Conservation (phyloP, 106 monocot genomes). For the Iris macrosiphon region DNA sequence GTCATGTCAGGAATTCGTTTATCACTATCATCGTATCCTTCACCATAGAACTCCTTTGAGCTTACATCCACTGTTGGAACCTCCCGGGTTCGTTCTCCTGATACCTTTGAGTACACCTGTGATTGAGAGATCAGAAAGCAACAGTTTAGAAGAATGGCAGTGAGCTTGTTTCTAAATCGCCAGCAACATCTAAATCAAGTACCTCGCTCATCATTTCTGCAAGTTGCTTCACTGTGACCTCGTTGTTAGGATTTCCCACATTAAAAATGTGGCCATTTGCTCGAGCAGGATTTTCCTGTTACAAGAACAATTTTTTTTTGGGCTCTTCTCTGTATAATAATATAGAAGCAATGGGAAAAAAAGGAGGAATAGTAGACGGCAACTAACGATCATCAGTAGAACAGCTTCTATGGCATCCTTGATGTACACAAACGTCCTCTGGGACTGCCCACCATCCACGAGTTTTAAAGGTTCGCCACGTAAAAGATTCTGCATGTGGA, state of each 20-base stretch:
- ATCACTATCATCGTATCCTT: slow-evolving; percentile 70
- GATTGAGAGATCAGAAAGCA: too few species aligned
- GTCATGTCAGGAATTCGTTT: slow-evolving; percentile 75
- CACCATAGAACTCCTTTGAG: slow-evolving; percentile 60
- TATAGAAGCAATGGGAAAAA: background rate
- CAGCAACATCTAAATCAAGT: background rate
- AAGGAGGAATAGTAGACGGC: background rate
- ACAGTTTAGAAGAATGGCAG: background rate
- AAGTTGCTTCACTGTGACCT: slow-evolving; percentile 63
- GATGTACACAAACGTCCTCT: slow-evolving; percentile 70
- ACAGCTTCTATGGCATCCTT: slow-evolving; percentile 85
- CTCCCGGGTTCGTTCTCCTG: slow-evolving; percentile 30
- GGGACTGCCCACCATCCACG: slow-evolving; percentile 72
- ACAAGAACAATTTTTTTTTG: background rate
- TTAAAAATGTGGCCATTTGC: slow-evolving; percentile 67
- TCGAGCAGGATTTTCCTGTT: slow-evolving; percentile 63
- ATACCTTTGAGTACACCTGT: slow-evolving; percentile 56
- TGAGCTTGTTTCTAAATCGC: background rate
- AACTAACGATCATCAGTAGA: slow-evolving; percentile 53
- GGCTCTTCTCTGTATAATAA: background rate
- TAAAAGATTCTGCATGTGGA: slow-evolving; percentile 45
- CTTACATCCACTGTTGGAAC: slow-evolving; percentile 47
- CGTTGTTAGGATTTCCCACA: slow-evolving; percentile 71
- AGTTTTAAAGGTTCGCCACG: slow-evolving; percentile 59
- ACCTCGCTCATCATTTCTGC: slow-evolving; percentile 72